Percentiles rank a stretch among this genome's conserved stretches.
Evolutionary conservation across 1,284 basidiomycete species (phyloP).

Genomic region (Trichosporon sp.): DNA sequence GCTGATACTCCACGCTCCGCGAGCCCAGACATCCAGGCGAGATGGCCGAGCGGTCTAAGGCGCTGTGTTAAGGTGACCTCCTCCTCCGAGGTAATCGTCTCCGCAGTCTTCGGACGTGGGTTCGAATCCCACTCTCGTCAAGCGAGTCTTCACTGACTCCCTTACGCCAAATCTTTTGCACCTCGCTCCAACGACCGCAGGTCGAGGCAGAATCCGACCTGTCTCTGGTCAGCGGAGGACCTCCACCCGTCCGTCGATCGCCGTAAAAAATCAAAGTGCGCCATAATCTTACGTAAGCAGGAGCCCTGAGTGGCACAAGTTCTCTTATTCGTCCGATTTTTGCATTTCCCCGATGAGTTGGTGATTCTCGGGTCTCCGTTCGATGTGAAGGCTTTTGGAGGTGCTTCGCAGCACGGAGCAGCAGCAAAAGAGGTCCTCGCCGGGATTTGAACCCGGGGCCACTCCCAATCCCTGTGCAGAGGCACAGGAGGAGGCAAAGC

Average conservation of each 20-base stretch:
- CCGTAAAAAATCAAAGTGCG: no score
- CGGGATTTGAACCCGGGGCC: not conserved
- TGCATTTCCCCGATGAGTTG: not conserved
- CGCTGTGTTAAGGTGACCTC: conserved; percentile 15
- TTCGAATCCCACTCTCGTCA: not conserved
- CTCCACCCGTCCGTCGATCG: not conserved
- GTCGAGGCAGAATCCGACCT: not conserved
- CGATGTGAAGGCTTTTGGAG: not conserved
- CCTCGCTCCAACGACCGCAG: not conserved
- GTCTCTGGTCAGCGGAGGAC: not conserved
- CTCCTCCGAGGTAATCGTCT: not conserved
- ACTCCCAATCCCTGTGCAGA: not conserved
- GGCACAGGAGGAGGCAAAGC: not conserved
- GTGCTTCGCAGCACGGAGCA: not conserved
- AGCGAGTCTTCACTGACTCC: not conserved
- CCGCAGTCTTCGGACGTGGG: not conserved
- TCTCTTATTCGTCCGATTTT: not conserved
- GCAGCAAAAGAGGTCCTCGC: not conserved
- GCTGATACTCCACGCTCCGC: not conserved
- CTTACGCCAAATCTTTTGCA: not conserved
- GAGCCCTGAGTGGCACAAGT: not conserved
- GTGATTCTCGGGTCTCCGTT: not conserved
- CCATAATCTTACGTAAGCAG: not conserved
- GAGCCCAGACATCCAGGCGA: not conserved
- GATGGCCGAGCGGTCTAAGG: conserved; percentile 17